Conservation (phyloP, 345 rosid genomes). For the Eucalyptus erythrocorys region DNA sequence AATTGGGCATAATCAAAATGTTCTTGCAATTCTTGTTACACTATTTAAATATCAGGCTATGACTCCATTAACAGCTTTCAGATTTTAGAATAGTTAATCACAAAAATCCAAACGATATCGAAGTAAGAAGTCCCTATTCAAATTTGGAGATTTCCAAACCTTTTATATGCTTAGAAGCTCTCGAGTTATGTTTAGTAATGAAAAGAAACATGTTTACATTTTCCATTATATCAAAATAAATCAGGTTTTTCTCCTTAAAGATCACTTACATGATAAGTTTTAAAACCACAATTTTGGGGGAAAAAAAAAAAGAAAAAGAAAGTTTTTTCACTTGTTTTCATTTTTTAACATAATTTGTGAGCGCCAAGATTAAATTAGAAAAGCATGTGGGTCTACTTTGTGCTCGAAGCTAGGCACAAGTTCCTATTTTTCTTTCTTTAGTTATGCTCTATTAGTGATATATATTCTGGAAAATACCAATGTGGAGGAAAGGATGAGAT, state of each 20-base stretch:
- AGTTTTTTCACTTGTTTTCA: background rate
- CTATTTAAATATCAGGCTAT: background rate
- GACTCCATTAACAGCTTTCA: rapidly evolving
- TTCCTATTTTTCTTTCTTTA: background rate
- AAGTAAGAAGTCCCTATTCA: background rate
- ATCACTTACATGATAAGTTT: background rate
- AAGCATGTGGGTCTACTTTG: background rate
- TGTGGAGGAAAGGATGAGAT: background rate
- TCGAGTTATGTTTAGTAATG: background rate
- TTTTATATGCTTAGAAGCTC: background rate
- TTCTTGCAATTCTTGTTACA: no score
- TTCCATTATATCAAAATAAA: background rate
- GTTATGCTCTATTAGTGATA: background rate
- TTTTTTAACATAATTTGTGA: background rate
- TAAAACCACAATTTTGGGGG: background rate
- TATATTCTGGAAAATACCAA: background rate
- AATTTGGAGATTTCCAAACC: no score
- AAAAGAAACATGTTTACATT: background rate
- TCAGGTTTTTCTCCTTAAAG: background rate
- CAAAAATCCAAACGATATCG: background rate
- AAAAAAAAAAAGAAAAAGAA: no score
- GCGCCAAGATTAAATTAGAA: background rate
- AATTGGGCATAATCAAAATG: background rate
- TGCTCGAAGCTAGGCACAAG: background rate
- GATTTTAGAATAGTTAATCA: background rate